Base-by-base conservation (phyloP, 768 basidiomycete species). In the Podaxis sp. region DNA sequence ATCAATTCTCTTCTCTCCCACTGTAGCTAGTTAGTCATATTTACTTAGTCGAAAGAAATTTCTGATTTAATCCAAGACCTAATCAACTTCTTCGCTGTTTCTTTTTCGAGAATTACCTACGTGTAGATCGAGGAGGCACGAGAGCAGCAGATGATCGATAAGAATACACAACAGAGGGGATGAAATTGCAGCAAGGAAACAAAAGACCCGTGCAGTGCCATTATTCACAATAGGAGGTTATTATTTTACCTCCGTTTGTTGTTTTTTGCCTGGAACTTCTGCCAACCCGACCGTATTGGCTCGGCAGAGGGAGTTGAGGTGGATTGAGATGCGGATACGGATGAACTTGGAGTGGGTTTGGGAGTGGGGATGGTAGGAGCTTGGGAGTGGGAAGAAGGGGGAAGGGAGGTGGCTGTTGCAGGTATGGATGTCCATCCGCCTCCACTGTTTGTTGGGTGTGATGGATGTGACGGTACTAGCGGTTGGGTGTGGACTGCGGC, bases 251-350 rank as follows among this genome's bases (percentile, higher is more conserved):
- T 65, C 60, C 71, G 72, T 46, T 75, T 69, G 17, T 71, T 74
- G 48, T 75, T 75, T 60, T 80, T 80, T 63, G 61, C 60, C 33
- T 83, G 80, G 63, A 84, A 87, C 59, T 86, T 81, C 71, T 87
- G 84, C 87, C 87, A 87, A 44, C 80, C 83, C 24, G 81, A 79
- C 52, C 76, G 77, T 17, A 71, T 66, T 15, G 78, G 77, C 53
- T 76, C 75, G 12, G 74, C 13, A 63, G 68, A 58, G 52, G 65
- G 56, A 30, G 70, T 44, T 54, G 63, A 55, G 56, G 67, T 8
- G 13, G 63, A 52, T 17, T 64, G 38, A 12, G 60, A 41, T 37
- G 65, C 36, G 20, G 58, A 28, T 30, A 51, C 55, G 38, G 30
- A 30, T 1, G 20, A 17, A 46, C 15, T 22, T 24, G 59, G 17